These are phyloP conservation scores for Suillus variegatus DNA, from an alignment of 768 basidiomycete species.

Conservation along the genomic window DNA sequence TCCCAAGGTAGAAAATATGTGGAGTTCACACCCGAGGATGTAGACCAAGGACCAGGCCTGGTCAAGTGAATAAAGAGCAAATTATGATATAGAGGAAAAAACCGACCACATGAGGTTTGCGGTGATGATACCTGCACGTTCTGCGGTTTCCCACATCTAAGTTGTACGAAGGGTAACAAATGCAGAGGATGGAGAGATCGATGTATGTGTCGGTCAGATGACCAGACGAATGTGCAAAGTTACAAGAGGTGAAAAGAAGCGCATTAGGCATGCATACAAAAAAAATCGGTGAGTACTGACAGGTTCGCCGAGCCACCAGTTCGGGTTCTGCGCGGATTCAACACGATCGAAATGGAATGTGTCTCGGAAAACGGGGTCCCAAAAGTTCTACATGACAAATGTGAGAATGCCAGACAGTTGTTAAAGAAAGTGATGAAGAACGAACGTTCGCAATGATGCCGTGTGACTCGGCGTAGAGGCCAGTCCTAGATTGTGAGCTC, in stretches of 20 bases:
- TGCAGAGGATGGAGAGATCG: not conserved
- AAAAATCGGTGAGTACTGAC: slow-evolving; percentile 41
- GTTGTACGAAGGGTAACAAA: not conserved
- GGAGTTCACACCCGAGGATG: slow-evolving; percentile 60
- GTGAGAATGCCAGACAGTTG: not conserved
- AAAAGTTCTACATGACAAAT: slow-evolving; percentile 65
- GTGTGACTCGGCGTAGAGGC: slow-evolving; percentile 88
- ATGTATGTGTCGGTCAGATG: not conserved
- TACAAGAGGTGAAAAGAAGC: not conserved
- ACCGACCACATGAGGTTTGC: slow-evolving; percentile 93
- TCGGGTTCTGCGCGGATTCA: slow-evolving; percentile 60
- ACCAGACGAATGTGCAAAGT: not conserved
- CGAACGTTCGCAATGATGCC: slow-evolving; percentile 88
- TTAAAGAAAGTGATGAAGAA: not conserved
- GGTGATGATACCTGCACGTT: slow-evolving; percentile 67
- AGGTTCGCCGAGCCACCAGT: slow-evolving; percentile 92
- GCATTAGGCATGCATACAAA: not conserved
- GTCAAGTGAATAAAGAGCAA: not conserved
- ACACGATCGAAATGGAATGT: slow-evolving; percentile 74
- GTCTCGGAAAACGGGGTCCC: slow-evolving; percentile 63
- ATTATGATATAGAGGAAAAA: not conserved
- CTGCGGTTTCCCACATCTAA: slow-evolving; percentile 91
- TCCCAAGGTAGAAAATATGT: slow-evolving; percentile 83
- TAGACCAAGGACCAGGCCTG: slow-evolving; percentile 85
- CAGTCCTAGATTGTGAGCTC: slow-evolving; percentile 59